Base-by-base conservation (phyloP, 495 filamentous ascomycete species). In the Penicillium alfredii region DNA sequence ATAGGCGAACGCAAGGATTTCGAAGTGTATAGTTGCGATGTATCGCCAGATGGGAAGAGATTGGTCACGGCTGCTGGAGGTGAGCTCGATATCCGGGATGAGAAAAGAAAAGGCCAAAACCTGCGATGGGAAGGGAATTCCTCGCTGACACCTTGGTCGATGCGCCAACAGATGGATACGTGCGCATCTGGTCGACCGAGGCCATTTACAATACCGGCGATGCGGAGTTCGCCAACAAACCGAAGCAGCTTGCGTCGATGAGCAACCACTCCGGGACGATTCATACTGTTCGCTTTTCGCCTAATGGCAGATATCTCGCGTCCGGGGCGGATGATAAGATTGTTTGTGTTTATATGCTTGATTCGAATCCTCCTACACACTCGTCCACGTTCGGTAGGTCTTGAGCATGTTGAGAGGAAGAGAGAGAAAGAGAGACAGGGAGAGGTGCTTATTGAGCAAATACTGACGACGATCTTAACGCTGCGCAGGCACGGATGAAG, bases 321-420 rank as follows among this genome's bases (percentile, higher is more conserved):
- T 95, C 88, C 3, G 92, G 92, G 33, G 93, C 93, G 36, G 92
- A 99, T 60, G 92, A 99, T 60, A 94, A 95, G 66, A 87, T 99
- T 47, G 88, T 99, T 35, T 94, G 92, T 54, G 84, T 99, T 35
- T 99, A 99, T 58, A 77, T 82, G 28, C 74, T 96, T 28, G 92
- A 98, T 56, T 73, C 79, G 12, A 85, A 81, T 44, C 81, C 85
- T 4, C 83, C 86, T 0, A 74, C 83, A 10, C 80, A 82, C 56
- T 66, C 77, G 14, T 69, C 78, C 6, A 78, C 81, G 11, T 93
- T 93, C 50, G 86, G 86, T 83, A 77, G 33, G 74, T 62, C 14
- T 29, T 13, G n/a, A 26, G 25, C 15, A 18, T n/a, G 9, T 10
- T 44, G 35, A 10, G n/a, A 30, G 17, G 8, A 20, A 22, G 7